phyloP scores from a whole-genome alignment of 2,329 filamentous ascomycete genomes.

The Zymoseptoria tritici region DNA sequence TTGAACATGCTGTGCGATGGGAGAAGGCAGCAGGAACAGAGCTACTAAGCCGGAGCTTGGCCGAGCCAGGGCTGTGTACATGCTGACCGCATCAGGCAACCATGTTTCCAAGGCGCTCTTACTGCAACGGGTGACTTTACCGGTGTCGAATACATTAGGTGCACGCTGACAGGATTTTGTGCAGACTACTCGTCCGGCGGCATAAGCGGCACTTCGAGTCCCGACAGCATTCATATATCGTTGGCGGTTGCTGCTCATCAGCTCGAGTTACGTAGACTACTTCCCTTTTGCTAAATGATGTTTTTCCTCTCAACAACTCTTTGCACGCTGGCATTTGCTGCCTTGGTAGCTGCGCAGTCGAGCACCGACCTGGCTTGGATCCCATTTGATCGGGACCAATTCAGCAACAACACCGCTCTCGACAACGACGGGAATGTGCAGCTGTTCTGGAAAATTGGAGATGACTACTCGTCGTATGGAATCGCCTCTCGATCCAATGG shows the following conservation, averaged over 20 bases:
- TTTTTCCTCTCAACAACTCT: not conserved
- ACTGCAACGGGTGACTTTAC: not conserved
- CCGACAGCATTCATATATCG: not conserved
- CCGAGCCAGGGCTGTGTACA: too few species aligned
- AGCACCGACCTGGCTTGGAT: slow-evolving; percentile 8
- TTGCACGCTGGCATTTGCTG: not conserved
- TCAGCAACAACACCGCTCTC: slow-evolving; percentile 10
- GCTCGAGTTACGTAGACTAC: not conserved
- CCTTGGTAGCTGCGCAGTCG: slow-evolving; percentile 1
- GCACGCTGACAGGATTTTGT: not conserved
- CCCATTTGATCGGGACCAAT: slow-evolving; percentile 12
- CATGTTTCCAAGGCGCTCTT: not conserved
- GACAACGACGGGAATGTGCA: slow-evolving; percentile 11
- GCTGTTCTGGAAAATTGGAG: slow-evolving; percentile 15
- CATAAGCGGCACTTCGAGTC: not conserved
- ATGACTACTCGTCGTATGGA: slow-evolving; percentile 15
- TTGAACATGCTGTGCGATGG: too few species aligned
- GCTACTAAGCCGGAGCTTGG: too few species aligned
- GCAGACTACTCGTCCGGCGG: too few species aligned
- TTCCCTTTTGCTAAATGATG: not conserved
- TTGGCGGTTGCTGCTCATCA: not conserved
- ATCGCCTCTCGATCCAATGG: slow-evolving; percentile 15
- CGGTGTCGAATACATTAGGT: not conserved
- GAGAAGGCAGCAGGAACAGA: too few species aligned
- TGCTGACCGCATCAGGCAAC: too few species aligned